Evolutionary conservation across 768 basidiomycete genomes (phyloP).

Genomic region (Suillus discolor): DNA sequence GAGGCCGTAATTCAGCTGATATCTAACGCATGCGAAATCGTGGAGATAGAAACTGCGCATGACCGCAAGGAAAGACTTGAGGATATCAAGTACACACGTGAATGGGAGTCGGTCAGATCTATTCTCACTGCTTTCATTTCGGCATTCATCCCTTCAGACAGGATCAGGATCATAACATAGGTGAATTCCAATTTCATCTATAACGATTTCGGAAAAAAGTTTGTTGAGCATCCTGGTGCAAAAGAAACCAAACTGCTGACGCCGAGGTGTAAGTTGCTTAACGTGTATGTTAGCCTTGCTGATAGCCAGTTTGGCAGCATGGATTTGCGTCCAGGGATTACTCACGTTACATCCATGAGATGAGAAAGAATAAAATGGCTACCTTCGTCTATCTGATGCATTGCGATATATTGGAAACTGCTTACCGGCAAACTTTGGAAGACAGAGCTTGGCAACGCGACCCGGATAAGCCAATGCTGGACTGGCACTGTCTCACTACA

Average conservation of each 20-base stretch:
- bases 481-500: neutral
- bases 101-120: neutral
- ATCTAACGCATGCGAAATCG: neutral
- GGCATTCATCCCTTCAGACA: neutral
- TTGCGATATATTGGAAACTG: neutral
- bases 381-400: neutral
- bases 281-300: neutral
- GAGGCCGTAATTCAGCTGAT: neutral
- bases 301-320: neutral
- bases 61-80: neutral
- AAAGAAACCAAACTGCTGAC: conserved; percentile 43
- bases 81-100: neutral
- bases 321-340: neutral
- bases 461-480: neutral
- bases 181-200: conserved; percentile 16
- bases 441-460: too few relatives aligned
- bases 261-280: conserved; percentile 38
- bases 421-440: neutral
- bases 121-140: neutral
- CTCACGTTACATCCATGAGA: neutral
- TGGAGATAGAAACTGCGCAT: neutral
- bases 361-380: neutral
- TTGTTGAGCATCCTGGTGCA: conserved; percentile 37
- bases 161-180: neutral
- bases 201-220: conserved; percentile 32